Base-by-base conservation (phyloP, 371 early-diverging fungal genomes). In the Circinella umbellata region DNA sequence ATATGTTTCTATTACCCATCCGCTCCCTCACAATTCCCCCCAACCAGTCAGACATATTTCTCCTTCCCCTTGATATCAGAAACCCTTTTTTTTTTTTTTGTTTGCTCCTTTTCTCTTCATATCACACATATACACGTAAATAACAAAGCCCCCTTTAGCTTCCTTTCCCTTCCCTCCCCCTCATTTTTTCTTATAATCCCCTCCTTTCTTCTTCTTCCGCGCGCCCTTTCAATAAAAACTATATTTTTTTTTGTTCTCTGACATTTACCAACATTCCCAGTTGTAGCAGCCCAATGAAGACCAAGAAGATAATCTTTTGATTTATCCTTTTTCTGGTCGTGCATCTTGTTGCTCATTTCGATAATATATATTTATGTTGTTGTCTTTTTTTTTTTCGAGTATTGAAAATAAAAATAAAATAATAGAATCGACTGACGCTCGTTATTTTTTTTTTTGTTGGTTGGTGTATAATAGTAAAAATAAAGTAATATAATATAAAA, bases 231-330 rank as follows among this genome's bases (percentile, higher is more conserved):
- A 39, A 36, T 38, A 61, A n/a, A 37, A 10, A 27, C 27, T 27
- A 27, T 27, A 27, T 17, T 38, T 42, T 6, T 8, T 17, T 57
- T 13, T 51, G 15, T 34, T 37, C 18, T 11, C 57, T 68, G 34
- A 61, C 59, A 61, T 68, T 78, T 83, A 84, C 90, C 90, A 63
- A 90, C 76, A 70, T 90, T 90, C 49, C 90, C 90, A 42, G 82
- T 86, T 17, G 85, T 87, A 18, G 89, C 84, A 10, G 86, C 90
- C 69, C 85, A 83, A 70, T 88, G 90, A 17, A 90, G 78, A 27
- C 89, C 89, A 34, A 90, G 76, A 8, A 74, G 66, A 20, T 69
- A 67, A 42, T 79, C 80, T 55, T 76, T 80, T 27, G 69, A 57
- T 39, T 73, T 77, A 18, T 80, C 76, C 67, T 81, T 81, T 46